These are phyloP conservation scores for Russula foetens DNA, from an alignment of 768 basidiomycete genomes.

Conservation along the genomic window DNA sequence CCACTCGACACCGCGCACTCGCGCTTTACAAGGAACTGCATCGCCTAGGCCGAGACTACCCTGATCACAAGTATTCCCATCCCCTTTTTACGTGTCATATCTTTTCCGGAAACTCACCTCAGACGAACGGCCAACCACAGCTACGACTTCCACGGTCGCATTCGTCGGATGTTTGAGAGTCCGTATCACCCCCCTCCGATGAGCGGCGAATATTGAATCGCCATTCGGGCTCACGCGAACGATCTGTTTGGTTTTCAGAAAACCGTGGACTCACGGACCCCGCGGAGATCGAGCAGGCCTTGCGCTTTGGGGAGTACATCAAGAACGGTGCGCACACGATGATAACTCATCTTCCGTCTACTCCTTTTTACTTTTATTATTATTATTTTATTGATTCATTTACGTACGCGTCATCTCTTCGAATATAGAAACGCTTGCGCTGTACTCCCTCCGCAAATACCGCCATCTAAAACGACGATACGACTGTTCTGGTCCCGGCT, in stretches of 20 bases:
- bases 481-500: not conserved
- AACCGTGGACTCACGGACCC: conserved; percentile 57
- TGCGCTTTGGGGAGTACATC: conserved; percentile 75
- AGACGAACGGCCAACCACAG: conserved; percentile 29
- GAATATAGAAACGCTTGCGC: conserved; percentile 56
- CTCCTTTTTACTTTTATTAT: not conserved
- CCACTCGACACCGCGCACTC: conserved; percentile 54
- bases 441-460: conserved; percentile 80
- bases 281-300: conserved; percentile 67
- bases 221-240: not conserved
- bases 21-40: conserved; percentile 78
- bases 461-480: conserved; percentile 73
- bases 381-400: too few relatives aligned
- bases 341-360: not conserved
- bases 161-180: conserved; percentile 72
- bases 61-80: conserved; percentile 62
- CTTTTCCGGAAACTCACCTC: not conserved
- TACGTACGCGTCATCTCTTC: too few relatives aligned
- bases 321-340: conserved; percentile 54
- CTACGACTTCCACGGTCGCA: conserved; percentile 69
- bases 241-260: conserved; percentile 35
- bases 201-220: not conserved
- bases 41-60: conserved; percentile 73
- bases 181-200: conserved; percentile 21
- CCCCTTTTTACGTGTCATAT: not conserved